Base-by-base conservation (phyloP, 1,284 basidiomycete genomes). In the Heterobasidion annosum region DNA sequence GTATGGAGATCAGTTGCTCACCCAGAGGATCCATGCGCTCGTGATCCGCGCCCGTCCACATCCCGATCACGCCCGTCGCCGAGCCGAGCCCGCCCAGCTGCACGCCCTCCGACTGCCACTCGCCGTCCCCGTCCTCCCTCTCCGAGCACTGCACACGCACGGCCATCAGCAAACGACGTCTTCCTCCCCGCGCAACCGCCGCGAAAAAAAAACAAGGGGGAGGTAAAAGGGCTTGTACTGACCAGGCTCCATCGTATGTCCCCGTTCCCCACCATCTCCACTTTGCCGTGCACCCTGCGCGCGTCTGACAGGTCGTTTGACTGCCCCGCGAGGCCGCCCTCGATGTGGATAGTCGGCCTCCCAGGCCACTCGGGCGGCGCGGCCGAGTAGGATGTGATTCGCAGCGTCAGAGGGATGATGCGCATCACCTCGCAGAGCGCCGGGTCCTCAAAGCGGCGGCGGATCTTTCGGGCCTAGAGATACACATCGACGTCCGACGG, bases 31-130 rank as follows among this genome's bases (percentile, higher is more conserved):
- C 78, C 2, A 66, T 67, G 3, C 66, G 62, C 46, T 73, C 70
- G 57, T 83, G 81, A 10, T 65, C 63, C 2, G 77, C 77, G 7
- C 79, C 79, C 0, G 81, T 82, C 82, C 81, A 84, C 65, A 79
- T 66, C n/a, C 79, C 81, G 0, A 83, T 64, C 2, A 81, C 61
- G 12, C 81, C 81, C 35, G 73, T 64, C 0, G 71, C 75, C 25
- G 78, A 79, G 16, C 75, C 77, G 5, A 78, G 67, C 0, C 72
- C 73, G 12, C 82, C 82, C 2, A 83, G 64, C 59, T 83, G 81
- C 0, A 83, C 65, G 6, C 74, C 77, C 60, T 83, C 80, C 13
- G 73, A 77, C 3, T 69, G 68, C 81, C 80, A 83, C 54, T 79
- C 73, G 35, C 64, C 48, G 16, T 59, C 54, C 0, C 58, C 60